These are phyloP conservation scores for Balamuthia mandrillaris DNA, from an alignment of 208 protist species.

Conservation along the genomic window DNA sequence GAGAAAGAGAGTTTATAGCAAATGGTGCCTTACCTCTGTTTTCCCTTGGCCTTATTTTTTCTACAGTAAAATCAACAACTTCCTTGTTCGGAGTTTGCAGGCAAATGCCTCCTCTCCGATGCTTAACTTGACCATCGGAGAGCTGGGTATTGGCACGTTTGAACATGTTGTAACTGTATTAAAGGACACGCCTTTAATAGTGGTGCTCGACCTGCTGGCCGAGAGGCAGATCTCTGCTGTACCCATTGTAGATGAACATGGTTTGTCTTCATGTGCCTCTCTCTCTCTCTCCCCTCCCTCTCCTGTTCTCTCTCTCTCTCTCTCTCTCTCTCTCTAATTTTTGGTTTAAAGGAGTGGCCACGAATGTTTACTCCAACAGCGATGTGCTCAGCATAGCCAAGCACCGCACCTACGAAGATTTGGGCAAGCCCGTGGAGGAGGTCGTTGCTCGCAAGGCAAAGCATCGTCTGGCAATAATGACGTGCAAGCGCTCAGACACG, in stretches of 20 bases:
- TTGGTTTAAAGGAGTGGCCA: background rate
- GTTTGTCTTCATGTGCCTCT: too few relatives aligned
- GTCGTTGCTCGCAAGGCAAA: background rate
- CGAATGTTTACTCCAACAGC: background rate
- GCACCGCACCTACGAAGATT: background rate
- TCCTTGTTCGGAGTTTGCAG: background rate
- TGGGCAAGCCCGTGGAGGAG: background rate
- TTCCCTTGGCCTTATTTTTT: too few relatives aligned
- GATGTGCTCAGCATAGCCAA: background rate
- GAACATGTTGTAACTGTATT: conserved; percentile 40
- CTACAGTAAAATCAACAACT: conserved; percentile 31
- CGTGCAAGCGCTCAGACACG: conserved; percentile 50
- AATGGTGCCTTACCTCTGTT: too few relatives aligned
- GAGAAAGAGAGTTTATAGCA: too few relatives aligned
- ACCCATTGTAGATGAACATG: conserved; percentile 48
- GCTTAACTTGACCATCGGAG: conserved; percentile 30
- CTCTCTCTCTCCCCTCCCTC: too few relatives aligned
- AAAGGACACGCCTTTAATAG: conserved; percentile 40
- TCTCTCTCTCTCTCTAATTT: too few relatives aligned
- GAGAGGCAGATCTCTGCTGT: conserved; percentile 49
- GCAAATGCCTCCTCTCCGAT: conserved; percentile 40
- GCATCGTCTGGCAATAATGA: too few relatives aligned
- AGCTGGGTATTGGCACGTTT: conserved; percentile 55
- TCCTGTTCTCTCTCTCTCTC: too few relatives aligned
- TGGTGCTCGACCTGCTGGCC: conserved; percentile 46